phyloP scores from a whole-genome alignment of 371 early-diverging fungal species.

The Mortierella sp. region DNA sequence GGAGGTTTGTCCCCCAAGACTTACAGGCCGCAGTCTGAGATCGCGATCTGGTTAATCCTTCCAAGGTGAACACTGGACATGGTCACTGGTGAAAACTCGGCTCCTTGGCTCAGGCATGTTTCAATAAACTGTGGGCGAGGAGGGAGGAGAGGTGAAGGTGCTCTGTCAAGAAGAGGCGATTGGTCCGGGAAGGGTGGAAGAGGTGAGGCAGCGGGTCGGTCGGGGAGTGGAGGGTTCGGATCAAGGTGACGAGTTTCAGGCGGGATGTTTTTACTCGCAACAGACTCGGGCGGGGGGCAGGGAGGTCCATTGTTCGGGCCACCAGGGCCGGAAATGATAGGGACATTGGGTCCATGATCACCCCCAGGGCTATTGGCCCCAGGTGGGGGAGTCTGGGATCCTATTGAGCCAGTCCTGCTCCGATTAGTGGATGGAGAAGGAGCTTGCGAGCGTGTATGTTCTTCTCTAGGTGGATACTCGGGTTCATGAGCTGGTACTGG shows the following conservation, averaged over 20 bases:
- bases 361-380: too few species aligned
- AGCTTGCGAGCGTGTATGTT: too few species aligned
- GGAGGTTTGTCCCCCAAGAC: not conserved
- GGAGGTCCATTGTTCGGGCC: too few species aligned
- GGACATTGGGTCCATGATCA: too few species aligned
- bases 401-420: too few species aligned
- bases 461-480: too few species aligned
- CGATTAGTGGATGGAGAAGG: too few species aligned
- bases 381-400: too few species aligned
- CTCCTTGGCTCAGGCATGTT: conserved; percentile 8
- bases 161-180: conserved; percentile 11
- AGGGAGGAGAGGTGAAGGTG: conserved; percentile 30
- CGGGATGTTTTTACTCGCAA: not conserved
- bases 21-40: conserved; percentile 43
- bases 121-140: conserved; percentile 34
- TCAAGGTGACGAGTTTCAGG: not conserved
- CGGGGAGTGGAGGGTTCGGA: too few species aligned
- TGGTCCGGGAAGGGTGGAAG: too few species aligned
- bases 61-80: conserved; percentile 31
- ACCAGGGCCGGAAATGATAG: too few species aligned
- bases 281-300: not conserved
- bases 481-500: too few species aligned
- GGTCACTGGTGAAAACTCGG: conserved; percentile 26
- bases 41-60: conserved; percentile 28
- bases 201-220: not conserved